These are phyloP conservation scores for Aureobasidium namibiae DNA, from an alignment of 2,329 filamentous ascomycete species.

Conservation along the genomic window DNA sequence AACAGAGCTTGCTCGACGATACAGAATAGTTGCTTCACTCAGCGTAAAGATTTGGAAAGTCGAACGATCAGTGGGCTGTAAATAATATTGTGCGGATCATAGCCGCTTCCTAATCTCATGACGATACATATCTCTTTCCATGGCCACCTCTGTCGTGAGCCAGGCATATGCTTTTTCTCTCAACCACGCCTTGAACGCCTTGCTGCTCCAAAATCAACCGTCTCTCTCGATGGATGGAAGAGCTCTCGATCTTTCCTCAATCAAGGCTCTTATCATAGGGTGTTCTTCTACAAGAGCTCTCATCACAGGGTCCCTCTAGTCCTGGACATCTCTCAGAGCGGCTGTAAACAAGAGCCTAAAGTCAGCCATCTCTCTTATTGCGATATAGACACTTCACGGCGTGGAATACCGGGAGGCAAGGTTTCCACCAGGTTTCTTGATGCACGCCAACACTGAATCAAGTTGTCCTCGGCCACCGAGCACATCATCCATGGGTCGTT, in stretches of 20 bases:
- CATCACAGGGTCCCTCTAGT: background rate
- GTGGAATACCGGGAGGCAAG: slow-evolving; percentile 23
- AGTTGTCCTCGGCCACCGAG: slow-evolving; percentile 91
- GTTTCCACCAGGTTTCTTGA: slow-evolving; percentile 28
- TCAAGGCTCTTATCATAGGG: too few relatives aligned
- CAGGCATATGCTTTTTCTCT: background rate
- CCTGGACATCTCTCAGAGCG: slow-evolving; percentile 8
- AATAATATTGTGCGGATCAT: background rate
- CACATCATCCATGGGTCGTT: slow-evolving; percentile 96
- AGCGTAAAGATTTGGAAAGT: too few relatives aligned
- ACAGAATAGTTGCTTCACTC: too few relatives aligned
- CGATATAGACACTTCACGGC: slow-evolving; percentile 22
- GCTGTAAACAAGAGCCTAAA: background rate
- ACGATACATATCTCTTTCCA: background rate
- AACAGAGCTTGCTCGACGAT: too few relatives aligned
- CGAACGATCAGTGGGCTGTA: too few relatives aligned
- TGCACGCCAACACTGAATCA: slow-evolving; percentile 70
- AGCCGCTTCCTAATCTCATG: background rate
- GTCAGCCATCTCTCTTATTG: slow-evolving; percentile 5
- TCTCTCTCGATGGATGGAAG: background rate
- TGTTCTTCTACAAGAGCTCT: background rate
- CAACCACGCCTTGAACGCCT: slow-evolving; percentile 4
- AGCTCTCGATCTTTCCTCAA: too few relatives aligned
- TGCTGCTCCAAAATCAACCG: slow-evolving; percentile 5
- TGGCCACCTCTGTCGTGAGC: background rate